phyloP scores from a whole-genome alignment of 108 stramenopile genomes.

The Bacterosira constricta region DNA sequence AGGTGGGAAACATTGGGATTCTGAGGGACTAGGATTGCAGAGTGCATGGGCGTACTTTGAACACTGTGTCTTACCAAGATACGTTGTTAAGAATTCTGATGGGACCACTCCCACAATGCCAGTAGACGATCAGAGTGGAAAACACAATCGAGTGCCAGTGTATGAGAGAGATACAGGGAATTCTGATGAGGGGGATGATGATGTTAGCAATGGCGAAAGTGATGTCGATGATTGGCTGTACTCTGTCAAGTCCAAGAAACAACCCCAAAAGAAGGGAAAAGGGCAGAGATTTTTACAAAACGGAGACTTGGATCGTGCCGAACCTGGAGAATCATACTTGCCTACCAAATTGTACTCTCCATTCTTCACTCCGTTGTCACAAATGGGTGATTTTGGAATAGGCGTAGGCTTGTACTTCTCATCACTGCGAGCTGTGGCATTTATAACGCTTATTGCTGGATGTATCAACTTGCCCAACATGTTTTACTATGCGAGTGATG shows the following conservation, averaged over 20 bases:
- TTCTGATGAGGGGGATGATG: constrained; percentile 5
- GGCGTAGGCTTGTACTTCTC: constrained; percentile 82
- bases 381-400: constrained; percentile 59
- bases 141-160: constrained; percentile 11
- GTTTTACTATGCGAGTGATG: constrained; percentile 56
- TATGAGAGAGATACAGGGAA: constrained; percentile 12
- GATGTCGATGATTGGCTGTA: constrained; percentile 59
- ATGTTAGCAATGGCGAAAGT: constrained; percentile 21
- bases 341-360: constrained; percentile 62
- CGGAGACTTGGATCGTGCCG: constrained; percentile 60
- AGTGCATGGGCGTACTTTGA: constrained; percentile 91
- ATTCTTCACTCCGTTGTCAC: constrained; percentile 56
- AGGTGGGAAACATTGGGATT: constrained; percentile 39
- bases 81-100: constrained; percentile 37
- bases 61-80: constrained; percentile 76
- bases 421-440: constrained; percentile 59
- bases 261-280: constrained; percentile 1
- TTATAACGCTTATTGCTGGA: constrained; percentile 69
- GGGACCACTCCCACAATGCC: constrained; percentile 5
- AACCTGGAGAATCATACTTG: constrained; percentile 66
- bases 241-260: constrained; percentile 35
- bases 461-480: constrained; percentile 73
- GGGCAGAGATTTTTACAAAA: constrained; percentile 24
- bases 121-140: constrained; percentile 11
- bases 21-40: constrained; percentile 41